These are phyloP conservation scores for Vigna nakashimae DNA, from an alignment of 306 rosid genomes.

Conservation along the genomic window DNA sequence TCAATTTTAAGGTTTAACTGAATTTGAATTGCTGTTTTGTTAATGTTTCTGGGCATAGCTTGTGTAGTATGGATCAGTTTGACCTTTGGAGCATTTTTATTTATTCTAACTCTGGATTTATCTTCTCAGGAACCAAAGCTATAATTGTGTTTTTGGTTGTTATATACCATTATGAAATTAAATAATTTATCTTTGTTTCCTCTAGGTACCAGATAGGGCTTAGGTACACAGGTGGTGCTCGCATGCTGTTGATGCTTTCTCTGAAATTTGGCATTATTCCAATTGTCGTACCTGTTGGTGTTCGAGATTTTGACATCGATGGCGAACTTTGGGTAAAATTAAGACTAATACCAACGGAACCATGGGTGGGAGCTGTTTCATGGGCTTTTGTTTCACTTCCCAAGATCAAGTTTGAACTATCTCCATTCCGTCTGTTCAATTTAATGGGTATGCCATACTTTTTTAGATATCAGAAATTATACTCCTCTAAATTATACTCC, in stretches of 20 bases:
- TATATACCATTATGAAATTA: constrained; percentile 25
- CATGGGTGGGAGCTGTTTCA: constrained; percentile 96
- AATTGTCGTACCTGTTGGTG: constrained; percentile 85
- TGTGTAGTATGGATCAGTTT: constrained; percentile 5
- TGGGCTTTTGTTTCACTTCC: constrained; percentile 99
- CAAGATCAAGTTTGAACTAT: constrained; percentile 91
- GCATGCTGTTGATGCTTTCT: constrained; percentile 89
- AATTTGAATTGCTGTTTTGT: constrained; percentile 20
- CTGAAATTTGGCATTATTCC: constrained; percentile 92
- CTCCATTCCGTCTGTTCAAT: constrained; percentile 97
- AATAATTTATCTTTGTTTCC: constrained; percentile 36
- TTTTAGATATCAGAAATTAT: constrained; percentile 8
- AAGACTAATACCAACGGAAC: constrained; percentile 84
- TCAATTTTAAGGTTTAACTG: constrained; percentile 20
- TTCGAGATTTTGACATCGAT: constrained; percentile 96
- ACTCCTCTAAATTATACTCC: neutral
- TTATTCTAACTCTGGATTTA: constrained; percentile 25
- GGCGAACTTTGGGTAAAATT: constrained; percentile 99
- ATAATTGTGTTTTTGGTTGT: constrained; percentile 10
- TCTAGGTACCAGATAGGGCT: constrained; percentile 98
- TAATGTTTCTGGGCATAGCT: constrained; percentile 5
- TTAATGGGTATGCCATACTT: constrained; percentile 77
- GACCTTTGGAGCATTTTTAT: constrained; percentile 16
- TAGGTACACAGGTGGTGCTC: constrained; percentile 97
- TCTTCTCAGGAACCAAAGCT: constrained; percentile 26